A percentile compares a stretch with the other conserved stretches of the same genome.
Evolutionary conservation across 768 basidiomycete genomes (phyloP).

Genomic region (Kwoniella heveanensis): DNA sequence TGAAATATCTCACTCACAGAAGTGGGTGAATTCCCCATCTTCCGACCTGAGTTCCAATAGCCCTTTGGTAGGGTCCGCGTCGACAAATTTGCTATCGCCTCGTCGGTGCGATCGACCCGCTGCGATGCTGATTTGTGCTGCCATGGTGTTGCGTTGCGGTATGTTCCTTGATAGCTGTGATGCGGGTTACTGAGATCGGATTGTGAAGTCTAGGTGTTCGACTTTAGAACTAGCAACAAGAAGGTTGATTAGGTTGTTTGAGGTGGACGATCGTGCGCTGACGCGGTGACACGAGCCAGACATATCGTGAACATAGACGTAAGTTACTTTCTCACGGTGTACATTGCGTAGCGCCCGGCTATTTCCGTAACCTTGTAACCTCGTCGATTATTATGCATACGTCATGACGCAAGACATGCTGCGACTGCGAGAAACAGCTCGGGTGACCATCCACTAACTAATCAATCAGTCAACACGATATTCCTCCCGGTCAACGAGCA

Average conservation of each 20-base stretch:
- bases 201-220: too few relatives aligned
- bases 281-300: neutral
- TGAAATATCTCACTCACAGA: too few relatives aligned
- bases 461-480: too few relatives aligned
- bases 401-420: neutral
- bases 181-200: too few relatives aligned
- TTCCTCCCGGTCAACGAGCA: too few relatives aligned
- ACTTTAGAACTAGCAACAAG: too few relatives aligned
- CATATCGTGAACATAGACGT: neutral
- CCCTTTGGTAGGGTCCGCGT: constrained; percentile 51
- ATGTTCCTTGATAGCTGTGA: too few relatives aligned
- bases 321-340: neutral
- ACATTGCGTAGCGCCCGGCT: neutral
- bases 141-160: too few relatives aligned
- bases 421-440: too few relatives aligned
- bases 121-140: constrained; percentile 16
- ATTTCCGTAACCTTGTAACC: constrained; percentile 3
- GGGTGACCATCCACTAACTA: too few relatives aligned
- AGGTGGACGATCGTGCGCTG: neutral
- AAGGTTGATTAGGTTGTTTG: neutral
- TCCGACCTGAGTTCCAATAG: constrained; percentile 42
- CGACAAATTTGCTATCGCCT: constrained; percentile 49
- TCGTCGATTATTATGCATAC: neutral
- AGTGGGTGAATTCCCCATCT: constrained; percentile 50
- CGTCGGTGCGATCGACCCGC: constrained; percentile 48